These are phyloP conservation scores for Citrus inodora DNA, from an alignment of 345 rosid species.

Conservation along the genomic window DNA sequence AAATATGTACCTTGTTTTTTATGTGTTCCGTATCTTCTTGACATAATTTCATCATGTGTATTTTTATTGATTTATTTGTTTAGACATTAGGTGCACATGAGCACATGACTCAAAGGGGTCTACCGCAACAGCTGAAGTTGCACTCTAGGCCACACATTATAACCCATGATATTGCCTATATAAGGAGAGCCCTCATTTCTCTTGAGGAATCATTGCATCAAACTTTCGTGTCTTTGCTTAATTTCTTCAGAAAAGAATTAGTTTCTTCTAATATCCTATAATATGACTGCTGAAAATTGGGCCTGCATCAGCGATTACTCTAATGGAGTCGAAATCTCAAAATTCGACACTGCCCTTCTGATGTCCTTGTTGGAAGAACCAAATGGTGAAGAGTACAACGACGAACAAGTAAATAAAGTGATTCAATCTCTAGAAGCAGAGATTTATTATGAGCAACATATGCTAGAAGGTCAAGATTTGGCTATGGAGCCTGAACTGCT, in stretches of 20 bases:
- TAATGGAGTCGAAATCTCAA: slow-evolving; percentile 20
- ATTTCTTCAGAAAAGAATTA: not conserved
- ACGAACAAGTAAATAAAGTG: slow-evolving; percentile 36
- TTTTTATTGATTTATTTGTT: not conserved
- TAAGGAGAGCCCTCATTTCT: not conserved
- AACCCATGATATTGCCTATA: not conserved
- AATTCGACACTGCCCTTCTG: slow-evolving; percentile 29
- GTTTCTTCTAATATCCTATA: not conserved
- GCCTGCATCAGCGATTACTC: not conserved
- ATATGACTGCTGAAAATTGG: slow-evolving; percentile 26
- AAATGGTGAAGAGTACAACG: slow-evolving; percentile 32
- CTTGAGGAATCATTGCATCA: not conserved
- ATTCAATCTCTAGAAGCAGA: slow-evolving; percentile 53
- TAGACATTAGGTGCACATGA: not conserved
- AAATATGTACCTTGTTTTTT: not conserved
- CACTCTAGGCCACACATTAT: not conserved
- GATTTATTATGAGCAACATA: slow-evolving; percentile 26
- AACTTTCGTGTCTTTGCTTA: not conserved
- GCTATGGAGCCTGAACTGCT: not conserved
- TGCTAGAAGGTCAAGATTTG: not conserved
- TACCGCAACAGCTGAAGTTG: not conserved
- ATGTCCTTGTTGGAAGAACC: slow-evolving; percentile 39
- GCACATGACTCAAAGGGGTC: not conserved
- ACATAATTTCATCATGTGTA: not conserved
- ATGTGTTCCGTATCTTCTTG: not conserved